Evolutionary conservation across 2,329 filamentous ascomycete genomes (phyloP).

Genomic region (Lasiodiplodia gonubiensis): DNA sequence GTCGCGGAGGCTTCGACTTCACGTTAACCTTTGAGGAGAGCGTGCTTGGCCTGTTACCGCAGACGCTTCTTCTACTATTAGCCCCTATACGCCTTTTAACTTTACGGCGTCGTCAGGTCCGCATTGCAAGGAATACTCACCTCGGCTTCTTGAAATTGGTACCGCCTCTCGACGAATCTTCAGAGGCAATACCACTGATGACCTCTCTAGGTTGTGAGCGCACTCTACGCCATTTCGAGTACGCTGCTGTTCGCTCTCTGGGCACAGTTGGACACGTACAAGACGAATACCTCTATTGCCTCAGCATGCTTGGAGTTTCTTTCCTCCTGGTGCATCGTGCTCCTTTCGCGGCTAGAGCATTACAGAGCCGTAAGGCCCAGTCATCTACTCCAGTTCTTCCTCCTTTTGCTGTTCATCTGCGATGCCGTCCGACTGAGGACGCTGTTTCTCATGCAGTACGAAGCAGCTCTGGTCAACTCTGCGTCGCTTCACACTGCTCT

Average conservation of each 20-base stretch:
- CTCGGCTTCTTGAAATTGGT: slow-evolving; percentile 12
- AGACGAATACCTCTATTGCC: slow-evolving; percentile 34
- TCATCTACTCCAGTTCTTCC: slow-evolving; percentile 39
- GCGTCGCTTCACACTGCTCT: slow-evolving; percentile 34
- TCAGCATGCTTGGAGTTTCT: slow-evolving; percentile 30
- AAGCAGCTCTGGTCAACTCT: slow-evolving; percentile 27
- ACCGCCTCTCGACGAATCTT: slow-evolving; percentile 16
- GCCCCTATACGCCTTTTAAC: slow-evolving; percentile 38
- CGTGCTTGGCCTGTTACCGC: slow-evolving; percentile 37
- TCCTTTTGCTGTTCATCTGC: slow-evolving; percentile 37
- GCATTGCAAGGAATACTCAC: slow-evolving; percentile 29
- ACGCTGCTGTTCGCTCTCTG: slow-evolving; percentile 33
- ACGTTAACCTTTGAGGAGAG: slow-evolving; percentile 39
- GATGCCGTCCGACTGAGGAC: slow-evolving; percentile 38
- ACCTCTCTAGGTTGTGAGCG: slow-evolving; percentile 29
- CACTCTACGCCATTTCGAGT: slow-evolving; percentile 35
- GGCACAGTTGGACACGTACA: slow-evolving; percentile 34
- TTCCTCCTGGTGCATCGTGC: slow-evolving; percentile 2
- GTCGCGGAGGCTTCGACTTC: slow-evolving; percentile 39
- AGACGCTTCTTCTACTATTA: slow-evolving; percentile 36
- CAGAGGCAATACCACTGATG: slow-evolving; percentile 31
- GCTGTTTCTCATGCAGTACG: slow-evolving; percentile 35
- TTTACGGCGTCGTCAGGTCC: slow-evolving; percentile 33
- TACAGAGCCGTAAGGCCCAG: slow-evolving; percentile 37
- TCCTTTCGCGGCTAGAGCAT: slow-evolving; percentile 38